Evolutionary conservation across 2,329 filamentous ascomycete species (phyloP).

Genomic region (Colletotrichum karsti): DNA sequence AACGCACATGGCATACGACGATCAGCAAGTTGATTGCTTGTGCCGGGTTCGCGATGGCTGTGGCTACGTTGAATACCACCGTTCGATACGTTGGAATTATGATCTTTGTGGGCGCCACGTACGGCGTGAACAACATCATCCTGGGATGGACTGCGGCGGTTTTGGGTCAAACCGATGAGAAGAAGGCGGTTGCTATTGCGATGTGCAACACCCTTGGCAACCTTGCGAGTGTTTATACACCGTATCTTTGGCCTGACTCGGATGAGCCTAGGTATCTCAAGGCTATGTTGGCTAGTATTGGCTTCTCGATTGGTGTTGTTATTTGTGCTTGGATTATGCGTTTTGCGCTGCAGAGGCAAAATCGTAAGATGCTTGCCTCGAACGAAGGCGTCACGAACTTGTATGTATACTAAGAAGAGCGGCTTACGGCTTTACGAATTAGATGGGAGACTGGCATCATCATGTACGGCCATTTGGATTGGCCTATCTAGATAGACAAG

Average conservation of each 20-base stretch:
- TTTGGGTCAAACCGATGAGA: constrained; percentile 54
- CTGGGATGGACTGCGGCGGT: constrained; percentile 51
- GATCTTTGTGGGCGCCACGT: constrained; percentile 42
- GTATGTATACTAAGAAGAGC: constrained; percentile 36
- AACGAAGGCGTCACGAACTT: constrained; percentile 35
- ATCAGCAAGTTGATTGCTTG: constrained; percentile 50
- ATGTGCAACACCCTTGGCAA: constrained; percentile 31
- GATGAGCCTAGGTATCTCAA: constrained; percentile 28
- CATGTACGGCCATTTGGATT: too few relatives aligned
- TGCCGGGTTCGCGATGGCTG: constrained; percentile 34
- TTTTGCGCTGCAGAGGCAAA: constrained; percentile 42
- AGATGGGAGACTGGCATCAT: not conserved
- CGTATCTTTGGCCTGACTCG: constrained; percentile 29
- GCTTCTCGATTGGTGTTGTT: constrained; percentile 41
- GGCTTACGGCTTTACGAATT: not conserved
- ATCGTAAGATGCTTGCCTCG: constrained; percentile 38
- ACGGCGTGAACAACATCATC: constrained; percentile 52
- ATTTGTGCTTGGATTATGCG: constrained; percentile 45
- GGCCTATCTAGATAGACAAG: not conserved
- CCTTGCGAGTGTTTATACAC: constrained; percentile 29
- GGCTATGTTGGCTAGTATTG: constrained; percentile 34
- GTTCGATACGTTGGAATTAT: constrained; percentile 38
- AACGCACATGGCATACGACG: constrained; percentile 58
- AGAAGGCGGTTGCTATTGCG: constrained; percentile 53
- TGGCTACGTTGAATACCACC: constrained; percentile 32